Conservation (phyloP, 2,329 filamentous ascomycete genomes). For the Volutella citrinella region DNA sequence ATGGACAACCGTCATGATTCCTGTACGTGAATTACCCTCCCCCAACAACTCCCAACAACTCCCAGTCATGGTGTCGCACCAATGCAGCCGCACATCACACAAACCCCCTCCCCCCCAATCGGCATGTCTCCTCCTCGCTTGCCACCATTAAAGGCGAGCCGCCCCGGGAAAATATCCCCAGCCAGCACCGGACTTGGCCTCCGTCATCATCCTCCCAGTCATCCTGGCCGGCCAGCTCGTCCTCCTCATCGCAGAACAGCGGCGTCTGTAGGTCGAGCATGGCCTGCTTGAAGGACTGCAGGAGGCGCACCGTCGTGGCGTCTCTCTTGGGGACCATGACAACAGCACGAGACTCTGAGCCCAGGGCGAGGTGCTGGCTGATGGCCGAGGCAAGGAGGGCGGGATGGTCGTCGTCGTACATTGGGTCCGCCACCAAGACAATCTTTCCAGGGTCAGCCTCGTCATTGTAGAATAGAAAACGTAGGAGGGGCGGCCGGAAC, state of each 20-base stretch:
- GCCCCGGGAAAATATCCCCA: conserved; percentile 54
- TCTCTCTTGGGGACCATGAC: conserved; percentile 81
- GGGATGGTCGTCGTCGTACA: conserved; percentile 86
- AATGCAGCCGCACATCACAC: no score
- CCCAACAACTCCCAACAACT: no score
- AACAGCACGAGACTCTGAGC: conserved; percentile 61
- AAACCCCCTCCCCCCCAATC: background rate
- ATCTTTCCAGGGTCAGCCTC: no score
- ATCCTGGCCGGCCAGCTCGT: conserved; percentile 63
- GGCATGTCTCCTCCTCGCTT: no score
- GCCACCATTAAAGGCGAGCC: conserved; percentile 20
- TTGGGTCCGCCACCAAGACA: conserved; percentile 78
- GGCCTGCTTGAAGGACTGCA: conserved; percentile 57
- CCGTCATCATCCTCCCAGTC: conserved; percentile 64
- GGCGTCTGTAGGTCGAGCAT: conserved; percentile 52
- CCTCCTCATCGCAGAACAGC: conserved; percentile 55
- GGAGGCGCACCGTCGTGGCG: conserved; percentile 59
- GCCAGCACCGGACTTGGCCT: conserved; percentile 62
- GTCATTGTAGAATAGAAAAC: no score
- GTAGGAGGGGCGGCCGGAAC: no score
- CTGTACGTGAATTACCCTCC: no score
- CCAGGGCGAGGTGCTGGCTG: conserved; percentile 59
- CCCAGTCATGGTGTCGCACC: no score
- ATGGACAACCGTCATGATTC: no score
- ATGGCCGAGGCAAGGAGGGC: conserved; percentile 70